These are phyloP conservation scores for Fusarium solani-melongenae DNA, from an alignment of 2,329 filamentous ascomycete genomes.

Conservation along the genomic window DNA sequence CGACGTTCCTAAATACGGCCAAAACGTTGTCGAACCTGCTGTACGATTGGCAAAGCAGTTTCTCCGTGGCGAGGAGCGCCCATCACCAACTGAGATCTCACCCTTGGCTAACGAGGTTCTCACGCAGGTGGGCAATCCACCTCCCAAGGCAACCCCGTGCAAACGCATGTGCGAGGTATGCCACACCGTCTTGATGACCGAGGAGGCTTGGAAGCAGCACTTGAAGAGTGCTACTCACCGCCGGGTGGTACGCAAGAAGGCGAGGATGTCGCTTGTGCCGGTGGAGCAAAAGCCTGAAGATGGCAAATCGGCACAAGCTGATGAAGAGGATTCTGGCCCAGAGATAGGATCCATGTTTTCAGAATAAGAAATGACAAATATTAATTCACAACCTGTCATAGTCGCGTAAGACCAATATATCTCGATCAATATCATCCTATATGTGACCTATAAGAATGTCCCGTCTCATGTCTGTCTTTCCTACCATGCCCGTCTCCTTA, in stretches of 20 bases:
- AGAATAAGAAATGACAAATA: slow-evolving; percentile 22
- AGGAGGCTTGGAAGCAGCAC: slow-evolving; percentile 59
- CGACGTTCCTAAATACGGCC: slow-evolving; percentile 69
- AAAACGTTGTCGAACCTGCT: slow-evolving; percentile 74
- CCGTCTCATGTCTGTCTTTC: not conserved
- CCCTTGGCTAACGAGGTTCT: slow-evolving; percentile 65
- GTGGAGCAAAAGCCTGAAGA: slow-evolving; percentile 35
- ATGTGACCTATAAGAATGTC: not conserved
- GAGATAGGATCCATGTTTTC: slow-evolving; percentile 45
- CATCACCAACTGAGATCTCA: slow-evolving; percentile 61
- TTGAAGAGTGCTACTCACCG: slow-evolving; percentile 52
- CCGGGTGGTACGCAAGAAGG: slow-evolving; percentile 49
- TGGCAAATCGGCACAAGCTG: slow-evolving; percentile 2
- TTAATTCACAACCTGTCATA: not conserved
- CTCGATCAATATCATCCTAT: not conserved
- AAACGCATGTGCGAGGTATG: slow-evolving; percentile 80
- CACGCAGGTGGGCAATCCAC: slow-evolving; percentile 56
- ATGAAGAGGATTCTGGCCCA: slow-evolving; percentile 38
- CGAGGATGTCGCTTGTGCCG: slow-evolving; percentile 51
- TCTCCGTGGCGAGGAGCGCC: slow-evolving; percentile 66
- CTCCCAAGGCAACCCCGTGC: slow-evolving; percentile 63
- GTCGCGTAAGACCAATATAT: not conserved
- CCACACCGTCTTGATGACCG: slow-evolving; percentile 68
- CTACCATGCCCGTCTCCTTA: not conserved
- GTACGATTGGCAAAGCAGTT: slow-evolving; percentile 71